Percentiles rank a stretch among this genome's conserved stretches.
Conservation (phyloP, 2,329 filamentous ascomycete species). For the Arthrobotrys entomopaga region DNA sequence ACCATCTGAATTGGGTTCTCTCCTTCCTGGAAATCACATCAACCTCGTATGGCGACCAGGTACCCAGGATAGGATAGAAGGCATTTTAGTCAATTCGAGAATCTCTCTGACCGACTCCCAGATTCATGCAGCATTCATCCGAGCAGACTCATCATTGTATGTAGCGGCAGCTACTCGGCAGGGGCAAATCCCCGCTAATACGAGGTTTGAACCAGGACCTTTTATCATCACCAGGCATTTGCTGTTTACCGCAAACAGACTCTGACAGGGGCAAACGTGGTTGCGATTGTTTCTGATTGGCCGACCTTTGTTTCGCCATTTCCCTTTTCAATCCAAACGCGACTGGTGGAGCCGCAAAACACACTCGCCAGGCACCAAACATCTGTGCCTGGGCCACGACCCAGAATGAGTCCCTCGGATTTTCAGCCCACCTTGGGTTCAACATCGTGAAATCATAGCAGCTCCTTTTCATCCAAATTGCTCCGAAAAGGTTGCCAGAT, state of each 20-base stretch:
- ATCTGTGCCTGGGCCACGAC: not conserved
- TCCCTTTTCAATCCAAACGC: conserved; percentile 26
- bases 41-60: not conserved
- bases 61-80: not conserved
- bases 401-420: conserved; percentile 9
- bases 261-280: conserved; percentile 17
- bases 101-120: conserved; percentile 7
- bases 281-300: conserved; percentile 25
- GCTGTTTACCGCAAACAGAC: conserved; percentile 4
- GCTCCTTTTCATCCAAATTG: conserved; percentile 51
- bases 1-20: conserved; percentile 14
- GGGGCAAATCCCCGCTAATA: conserved; percentile 21
- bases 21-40: conserved; percentile 15
- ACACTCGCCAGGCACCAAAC: conserved; percentile 37
- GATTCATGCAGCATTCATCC: conserved; percentile 6
- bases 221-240: not conserved
- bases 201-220: conserved; percentile 42
- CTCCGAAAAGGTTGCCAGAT: not conserved
- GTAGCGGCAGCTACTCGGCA: not conserved
- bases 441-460: conserved; percentile 31
- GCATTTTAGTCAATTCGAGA: not conserved
- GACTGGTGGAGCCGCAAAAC: conserved; percentile 24
- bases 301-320: conserved; percentile 8
- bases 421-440: conserved; percentile 9
- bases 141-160: conserved; percentile 19